Evolutionary conservation across 192 early-diverging fungal genomes (phyloP).

Genomic region (Umbelopsis sp.): DNA sequence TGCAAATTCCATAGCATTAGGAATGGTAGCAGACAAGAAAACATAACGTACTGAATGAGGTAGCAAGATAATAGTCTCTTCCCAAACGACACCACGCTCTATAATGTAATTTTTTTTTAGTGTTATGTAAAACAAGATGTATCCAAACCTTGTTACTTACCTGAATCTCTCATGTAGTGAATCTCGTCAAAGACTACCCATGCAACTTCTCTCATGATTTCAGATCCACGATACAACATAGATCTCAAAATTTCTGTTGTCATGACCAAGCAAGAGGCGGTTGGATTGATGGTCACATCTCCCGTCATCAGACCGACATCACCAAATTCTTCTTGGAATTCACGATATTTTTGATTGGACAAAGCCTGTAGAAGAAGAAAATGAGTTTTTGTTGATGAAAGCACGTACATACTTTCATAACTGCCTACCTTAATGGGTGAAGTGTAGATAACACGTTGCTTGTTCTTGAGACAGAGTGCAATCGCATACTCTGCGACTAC

Average conservation of each 20-base stretch:
- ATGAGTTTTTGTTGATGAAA: neutral
- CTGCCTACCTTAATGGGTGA: constrained; percentile 87
- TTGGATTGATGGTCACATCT: constrained; percentile 95
- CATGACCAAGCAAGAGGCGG: constrained; percentile 94
- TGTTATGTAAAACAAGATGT: neutral
- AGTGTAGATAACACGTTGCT: constrained; percentile 96
- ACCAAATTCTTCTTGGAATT: constrained; percentile 93
- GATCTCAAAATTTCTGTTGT: constrained; percentile 97
- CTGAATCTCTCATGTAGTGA: constrained; percentile 96
- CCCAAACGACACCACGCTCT: constrained; percentile 99
- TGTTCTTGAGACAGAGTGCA: constrained; percentile 81
- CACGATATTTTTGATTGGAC: constrained; percentile 98
- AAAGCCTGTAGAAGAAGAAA: constrained; percentile 61
- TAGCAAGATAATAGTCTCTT: constrained; percentile 95
- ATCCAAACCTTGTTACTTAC: constrained; percentile 37
- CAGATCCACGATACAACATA: constrained; percentile 97
- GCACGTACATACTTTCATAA: neutral
- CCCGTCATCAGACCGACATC: constrained; percentile 99
- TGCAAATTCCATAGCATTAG: constrained; percentile 98
- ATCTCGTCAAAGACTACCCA: constrained; percentile 99
- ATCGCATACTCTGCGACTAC: constrained; percentile 99
- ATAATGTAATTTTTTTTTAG: neutral
- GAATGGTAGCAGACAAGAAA: constrained; percentile 97
- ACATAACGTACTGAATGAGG: constrained; percentile 92
- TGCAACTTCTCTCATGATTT: constrained; percentile 94